phyloP scores from a whole-genome alignment of 768 basidiomycete species.

The Trametes sanguinea region DNA sequence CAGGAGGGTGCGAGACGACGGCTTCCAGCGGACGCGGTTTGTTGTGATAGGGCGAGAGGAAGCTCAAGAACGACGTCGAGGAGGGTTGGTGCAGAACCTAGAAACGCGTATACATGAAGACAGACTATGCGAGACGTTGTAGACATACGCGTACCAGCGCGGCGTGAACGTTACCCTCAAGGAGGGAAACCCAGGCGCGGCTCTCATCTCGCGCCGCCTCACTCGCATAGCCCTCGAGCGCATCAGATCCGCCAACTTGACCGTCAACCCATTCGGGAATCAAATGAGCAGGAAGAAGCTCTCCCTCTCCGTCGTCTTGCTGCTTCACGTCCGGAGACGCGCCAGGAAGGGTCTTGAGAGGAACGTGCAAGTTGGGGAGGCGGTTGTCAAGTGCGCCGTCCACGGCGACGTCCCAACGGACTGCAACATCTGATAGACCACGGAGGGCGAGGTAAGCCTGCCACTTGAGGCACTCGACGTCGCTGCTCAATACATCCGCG shows the following conservation, averaged over 20 bases:
- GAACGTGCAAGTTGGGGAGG: slow-evolving; percentile 72
- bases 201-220: slow-evolving; percentile 67
- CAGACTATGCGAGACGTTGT: background rate
- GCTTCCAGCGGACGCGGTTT: slow-evolving; percentile 43
- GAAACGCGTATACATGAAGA: background rate
- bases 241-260: slow-evolving; percentile 39
- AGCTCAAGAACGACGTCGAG: slow-evolving; percentile 42
- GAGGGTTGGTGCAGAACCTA: slow-evolving; percentile 54
- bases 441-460: slow-evolving; percentile 80
- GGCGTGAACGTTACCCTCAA: slow-evolving; percentile 77
- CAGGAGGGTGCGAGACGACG: slow-evolving; percentile 62
- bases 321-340: slow-evolving; percentile 27
- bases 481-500: slow-evolving; percentile 56
- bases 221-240: slow-evolving; percentile 70
- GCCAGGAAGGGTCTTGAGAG: slow-evolving; percentile 33
- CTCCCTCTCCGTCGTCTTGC: slow-evolving; percentile 38
- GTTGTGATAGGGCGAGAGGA: slow-evolving; percentile 42
- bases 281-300: slow-evolving; percentile 62
- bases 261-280: slow-evolving; percentile 78
- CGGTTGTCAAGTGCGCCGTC: slow-evolving; percentile 70
- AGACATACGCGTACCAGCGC: slow-evolving; percentile 51
- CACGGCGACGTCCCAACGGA: slow-evolving; percentile 69
- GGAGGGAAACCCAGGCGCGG: slow-evolving; percentile 77
- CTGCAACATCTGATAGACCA: slow-evolving; percentile 48
- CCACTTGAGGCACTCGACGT: slow-evolving; percentile 90